A percentile compares a stretch with the other conserved stretches of the same genome.
phyloP scores from a whole-genome alignment of 2,329 filamentous ascomycete species.

The Pyrenochaeta sp. region DNA sequence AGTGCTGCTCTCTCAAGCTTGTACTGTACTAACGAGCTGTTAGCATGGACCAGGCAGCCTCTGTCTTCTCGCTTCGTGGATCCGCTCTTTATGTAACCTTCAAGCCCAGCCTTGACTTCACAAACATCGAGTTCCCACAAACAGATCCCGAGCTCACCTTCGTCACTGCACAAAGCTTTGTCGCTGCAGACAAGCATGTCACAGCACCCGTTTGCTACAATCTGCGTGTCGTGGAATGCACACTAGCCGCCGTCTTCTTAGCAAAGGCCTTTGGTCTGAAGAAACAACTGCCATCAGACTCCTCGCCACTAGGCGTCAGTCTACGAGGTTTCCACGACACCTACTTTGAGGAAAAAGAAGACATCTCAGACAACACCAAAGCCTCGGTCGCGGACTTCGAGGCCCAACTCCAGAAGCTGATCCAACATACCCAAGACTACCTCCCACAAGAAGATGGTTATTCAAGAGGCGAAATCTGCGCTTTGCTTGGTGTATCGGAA shows the following conservation, averaged over 20 bases:
- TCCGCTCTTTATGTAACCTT: slow-evolving; percentile 92
- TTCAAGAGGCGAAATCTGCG: slow-evolving; percentile 83
- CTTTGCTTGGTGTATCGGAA: slow-evolving; percentile 73
- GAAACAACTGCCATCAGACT: slow-evolving; percentile 73
- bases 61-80: slow-evolving; percentile 87
- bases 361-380: slow-evolving; percentile 58
- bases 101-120: slow-evolving; percentile 77
- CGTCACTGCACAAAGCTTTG: slow-evolving; percentile 92
- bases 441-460: slow-evolving; percentile 84
- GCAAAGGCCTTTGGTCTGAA: slow-evolving; percentile 68
- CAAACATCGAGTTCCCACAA: slow-evolving; percentile 81
- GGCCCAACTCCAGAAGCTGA: slow-evolving; percentile 76
- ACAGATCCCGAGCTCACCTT: slow-evolving; percentile 87
- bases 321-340: slow-evolving; percentile 87
- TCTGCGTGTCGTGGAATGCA: slow-evolving; percentile 93
- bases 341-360: slow-evolving; percentile 70
- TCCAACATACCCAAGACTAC: slow-evolving; percentile 74
- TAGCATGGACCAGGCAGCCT: slow-evolving; percentile 97
- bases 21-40: slow-evolving; percentile 28
- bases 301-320: slow-evolving; percentile 81
- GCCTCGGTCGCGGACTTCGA: slow-evolving; percentile 55
- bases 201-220: slow-evolving; percentile 97
- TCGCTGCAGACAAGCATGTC: slow-evolving; percentile 92
- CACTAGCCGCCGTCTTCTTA: slow-evolving; percentile 77
- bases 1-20: slow-evolving; percentile 36